phyloP scores from a whole-genome alignment of 768 basidiomycete species.

The Tricholoma hemisulphureum region DNA sequence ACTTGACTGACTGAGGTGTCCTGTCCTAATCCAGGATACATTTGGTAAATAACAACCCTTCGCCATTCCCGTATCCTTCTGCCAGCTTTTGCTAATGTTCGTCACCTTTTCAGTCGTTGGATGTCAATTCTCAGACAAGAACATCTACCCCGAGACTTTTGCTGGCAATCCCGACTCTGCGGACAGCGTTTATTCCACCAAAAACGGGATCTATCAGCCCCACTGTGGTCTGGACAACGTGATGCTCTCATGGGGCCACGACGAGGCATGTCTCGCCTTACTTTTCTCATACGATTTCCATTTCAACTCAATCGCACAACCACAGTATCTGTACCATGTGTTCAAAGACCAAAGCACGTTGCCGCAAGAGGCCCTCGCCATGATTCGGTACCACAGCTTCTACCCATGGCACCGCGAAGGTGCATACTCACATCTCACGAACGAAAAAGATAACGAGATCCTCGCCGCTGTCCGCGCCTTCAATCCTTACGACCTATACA shows the following conservation, averaged over 20 bases:
- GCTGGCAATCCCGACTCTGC: conserved; percentile 62
- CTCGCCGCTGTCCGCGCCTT: conserved; percentile 80
- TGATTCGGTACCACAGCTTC: conserved; percentile 95
- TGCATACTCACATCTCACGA: conserved; percentile 78
- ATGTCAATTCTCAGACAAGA: conserved; percentile 80
- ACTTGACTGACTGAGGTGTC: neutral
- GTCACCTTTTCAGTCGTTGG: conserved; percentile 57
- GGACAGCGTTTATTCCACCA: conserved; percentile 65
- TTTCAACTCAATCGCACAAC: neutral
- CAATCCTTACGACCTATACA: conserved; percentile 95
- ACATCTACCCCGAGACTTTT: conserved; percentile 78
- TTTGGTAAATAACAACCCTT: conserved; percentile 32
- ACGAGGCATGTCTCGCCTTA: conserved; percentile 55
- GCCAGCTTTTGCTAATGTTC: neutral
- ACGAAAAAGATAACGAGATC: conserved; percentile 61
- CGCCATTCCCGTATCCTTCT: neutral
- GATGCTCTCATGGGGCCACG: conserved; percentile 90
- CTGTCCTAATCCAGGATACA: conserved; percentile 34
- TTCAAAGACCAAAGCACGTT: conserved; percentile 80
- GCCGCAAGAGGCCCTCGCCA: conserved; percentile 78
- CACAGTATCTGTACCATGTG: conserved; percentile 79
- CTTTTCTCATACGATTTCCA: neutral
- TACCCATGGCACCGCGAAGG: conserved; percentile 94
- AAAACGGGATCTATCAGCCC: conserved; percentile 72
- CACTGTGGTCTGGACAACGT: conserved; percentile 83